These are phyloP conservation scores for Cenchrus fungigraminus DNA, from an alignment of 176 grass and related monocot genomes.

Conservation along the genomic window DNA sequence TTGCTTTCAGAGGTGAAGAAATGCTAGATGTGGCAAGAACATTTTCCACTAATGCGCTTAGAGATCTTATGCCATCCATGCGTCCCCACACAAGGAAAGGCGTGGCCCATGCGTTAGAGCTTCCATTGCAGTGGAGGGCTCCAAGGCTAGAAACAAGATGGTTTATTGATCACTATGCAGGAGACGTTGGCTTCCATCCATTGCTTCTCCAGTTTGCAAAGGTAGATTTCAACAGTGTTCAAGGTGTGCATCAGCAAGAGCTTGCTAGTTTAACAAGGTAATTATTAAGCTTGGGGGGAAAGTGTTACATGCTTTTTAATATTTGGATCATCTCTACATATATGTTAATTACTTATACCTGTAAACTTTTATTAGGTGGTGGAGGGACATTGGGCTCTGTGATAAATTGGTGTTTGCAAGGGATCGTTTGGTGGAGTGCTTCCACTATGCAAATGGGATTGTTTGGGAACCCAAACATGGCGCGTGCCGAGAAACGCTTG, in stretches of 20 bases:
- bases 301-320: not conserved
- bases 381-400: constrained; percentile 41
- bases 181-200: not conserved
- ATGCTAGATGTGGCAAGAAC: not conserved
- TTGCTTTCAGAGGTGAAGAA: constrained; percentile 1
- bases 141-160: constrained; percentile 16
- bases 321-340: not conserved
- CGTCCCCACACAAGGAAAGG: not conserved
- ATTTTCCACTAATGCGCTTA: not conserved
- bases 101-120: not conserved
- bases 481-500: constrained; percentile 18
- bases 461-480: constrained; percentile 22
- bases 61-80: not conserved
- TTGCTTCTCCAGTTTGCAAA: constrained; percentile 42
- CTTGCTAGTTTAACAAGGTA: constrained; percentile 41
- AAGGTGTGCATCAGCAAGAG: constrained; percentile 46
- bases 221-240: constrained; percentile 50
- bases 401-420: constrained; percentile 46
- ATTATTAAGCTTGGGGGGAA: not conserved
- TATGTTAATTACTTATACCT: not conserved
- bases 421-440: constrained; percentile 62
- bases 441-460: constrained; percentile 45
- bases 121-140: constrained; percentile 33
- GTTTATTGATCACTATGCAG: constrained; percentile 48
- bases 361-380: constrained; percentile 55